Evolutionary conservation across 1,284 basidiomycete genomes (phyloP), one percentile per base, ranked within the genome.

Genomic region (Lentinula novae-zelandiae): DNA sequence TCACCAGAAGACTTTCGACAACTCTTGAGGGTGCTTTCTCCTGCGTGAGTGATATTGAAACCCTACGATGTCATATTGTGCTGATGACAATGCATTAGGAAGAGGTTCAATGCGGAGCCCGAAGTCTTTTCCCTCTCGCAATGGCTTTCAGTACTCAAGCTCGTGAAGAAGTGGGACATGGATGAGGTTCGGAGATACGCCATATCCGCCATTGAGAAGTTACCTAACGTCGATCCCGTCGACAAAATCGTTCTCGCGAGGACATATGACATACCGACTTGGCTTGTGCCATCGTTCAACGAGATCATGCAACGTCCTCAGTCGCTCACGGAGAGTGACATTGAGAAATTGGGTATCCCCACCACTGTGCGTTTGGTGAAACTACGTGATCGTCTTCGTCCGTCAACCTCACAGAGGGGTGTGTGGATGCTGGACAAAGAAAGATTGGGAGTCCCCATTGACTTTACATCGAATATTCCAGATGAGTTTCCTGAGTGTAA

Each of bases 231-330:
- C 27, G 49, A 50, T 50, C 49, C 49, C 5, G 49, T 50, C 15
- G 55, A 64, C 27, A 64, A 67, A 44, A 34, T 69, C 2, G 54
- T 62, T 9, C 57, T 69, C 42, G 68, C 69, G 9, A 60, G 57
- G n/a, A 60, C 60, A 17, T 65, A 66, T 59, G 54, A 67, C 17
- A 60, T 71, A n/a, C 49, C 60, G 3, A 27, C 63, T 22, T 72
- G 71, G 70, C 39, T 71, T 1, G 50, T 67, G 2, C 66, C 67
- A 1, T 66, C 64, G 2, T 58, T 70, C 48, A 62, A 63, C 39
- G 36, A 59, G 13, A 53, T 71, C 20, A 62, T 68, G 1, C 54
- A 62, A n/a, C 65, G 70, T 12, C 56, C 62, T 20, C 57, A 65
- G 5, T 64, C 70, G 5, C 57, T 72, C 57, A 58, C 56, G 13